Evolutionary conservation across 2,329 filamentous ascomycete genomes (phyloP), one percentile per base, ranked within the genome.

Genomic region (Trichoderma guizhouense): DNA sequence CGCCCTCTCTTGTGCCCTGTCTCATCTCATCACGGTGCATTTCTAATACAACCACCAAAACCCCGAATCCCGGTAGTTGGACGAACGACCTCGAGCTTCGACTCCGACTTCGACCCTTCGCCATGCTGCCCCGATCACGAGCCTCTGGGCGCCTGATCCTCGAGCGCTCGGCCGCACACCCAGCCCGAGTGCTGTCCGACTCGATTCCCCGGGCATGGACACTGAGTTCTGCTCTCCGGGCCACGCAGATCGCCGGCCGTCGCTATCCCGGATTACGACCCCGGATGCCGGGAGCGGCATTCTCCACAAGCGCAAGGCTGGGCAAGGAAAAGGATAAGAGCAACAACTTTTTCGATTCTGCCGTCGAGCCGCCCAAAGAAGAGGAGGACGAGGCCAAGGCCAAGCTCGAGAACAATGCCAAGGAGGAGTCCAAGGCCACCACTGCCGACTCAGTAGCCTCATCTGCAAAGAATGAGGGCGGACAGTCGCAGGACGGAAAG

Each of bases 331-430:
- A 81, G 62, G 80, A 82, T 78, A 81, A 81, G 64, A 79, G 82
- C 78, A 85, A 79, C 53, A 83, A 84, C 24, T 88, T 88, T 74
- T 87, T 89, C 72, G 85, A 89, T 74, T 82, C 83, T 8, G 76
- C 84, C 7, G 80, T 84, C 65, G 81, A 82, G 71, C 83, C 86
- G 0, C 80, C 89, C 11, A 8, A 15, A 11, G 84, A 85, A 8
- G 86, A 88, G 69, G 86, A 88, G 73, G 86, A 88, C 5, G 84
- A 85, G 8, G 80, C 82, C 69, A 85, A 87, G 76, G 84, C 84
- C 63, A 88, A 86, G 74, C 83, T 82, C 32, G 84, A 86, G 76
- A 83, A 85, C 76, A 81, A 82, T 77, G 83, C 82, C 67, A 83
- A 86, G 72, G 83, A 84, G 43, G 85, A 85, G 75, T 81, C 83